Evolutionary conservation across 2,329 filamentous ascomycete genomes (phyloP).

Genomic region (Alternaria burnsii): DNA sequence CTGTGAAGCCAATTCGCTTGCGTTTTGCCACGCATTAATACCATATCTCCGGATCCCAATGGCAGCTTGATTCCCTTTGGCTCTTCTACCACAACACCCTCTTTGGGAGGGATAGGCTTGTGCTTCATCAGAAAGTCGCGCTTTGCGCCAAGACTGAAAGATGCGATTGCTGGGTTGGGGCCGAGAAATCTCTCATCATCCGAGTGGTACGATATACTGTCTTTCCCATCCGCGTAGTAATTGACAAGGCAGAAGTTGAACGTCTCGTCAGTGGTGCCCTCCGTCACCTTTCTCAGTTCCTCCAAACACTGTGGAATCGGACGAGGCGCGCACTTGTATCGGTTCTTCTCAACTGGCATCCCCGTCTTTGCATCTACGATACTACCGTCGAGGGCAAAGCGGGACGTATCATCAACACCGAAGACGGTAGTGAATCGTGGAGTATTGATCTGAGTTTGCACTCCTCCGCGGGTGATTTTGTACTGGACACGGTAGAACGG

Average conservation of each 20-base stretch:
- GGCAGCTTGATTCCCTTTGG: constrained; percentile 59
- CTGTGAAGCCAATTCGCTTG: constrained; percentile 78
- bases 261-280: constrained; percentile 69
- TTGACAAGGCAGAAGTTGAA: constrained; percentile 87
- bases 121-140: constrained; percentile 83
- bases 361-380: constrained; percentile 56
- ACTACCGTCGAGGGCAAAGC: constrained; percentile 56
- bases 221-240: constrained; percentile 79
- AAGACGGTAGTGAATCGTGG: constrained; percentile 70
- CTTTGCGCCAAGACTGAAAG: constrained; percentile 74
- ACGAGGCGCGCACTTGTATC: constrained; percentile 69
- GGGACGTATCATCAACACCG: constrained; percentile 69
- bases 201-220: constrained; percentile 81
- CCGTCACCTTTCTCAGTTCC: constrained; percentile 67
- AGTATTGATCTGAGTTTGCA: constrained; percentile 69
- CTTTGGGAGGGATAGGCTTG: constrained; percentile 64
- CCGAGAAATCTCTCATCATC: constrained; percentile 84
- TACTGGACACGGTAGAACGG: constrained; percentile 82
- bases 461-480: constrained; percentile 71
- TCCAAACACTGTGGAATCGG: constrained; percentile 77
- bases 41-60: constrained; percentile 76
- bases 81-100: constrained; percentile 44
- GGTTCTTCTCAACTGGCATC: constrained; percentile 52
- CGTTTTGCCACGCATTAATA: constrained; percentile 79
- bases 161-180: constrained; percentile 73